A percentile compares a stretch with the other conserved stretches of the same genome.
Conservation (phyloP, 2,329 filamentous ascomycete genomes). For the Aureobasidium melanogenum region DNA sequence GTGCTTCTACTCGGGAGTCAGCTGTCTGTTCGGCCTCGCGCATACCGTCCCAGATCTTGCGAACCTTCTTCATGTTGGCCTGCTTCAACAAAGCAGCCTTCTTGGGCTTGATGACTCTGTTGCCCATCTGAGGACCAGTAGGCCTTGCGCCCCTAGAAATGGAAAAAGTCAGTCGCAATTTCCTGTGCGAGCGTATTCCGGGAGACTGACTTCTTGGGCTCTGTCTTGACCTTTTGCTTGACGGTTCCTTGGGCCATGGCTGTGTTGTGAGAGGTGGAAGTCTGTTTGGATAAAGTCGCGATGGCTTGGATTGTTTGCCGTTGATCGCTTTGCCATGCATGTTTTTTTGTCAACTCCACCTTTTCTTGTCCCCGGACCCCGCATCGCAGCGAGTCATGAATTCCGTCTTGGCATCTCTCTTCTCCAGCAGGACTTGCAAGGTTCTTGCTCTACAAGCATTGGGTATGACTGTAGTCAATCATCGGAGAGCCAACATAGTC, state of each 20-base stretch:
- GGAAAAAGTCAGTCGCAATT: not conserved
- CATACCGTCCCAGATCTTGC: not conserved
- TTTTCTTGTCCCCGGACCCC: not conserved
- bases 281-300: slow-evolving; percentile 1
- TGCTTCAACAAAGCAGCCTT: slow-evolving; percentile 52
- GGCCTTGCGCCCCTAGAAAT: slow-evolving; percentile 6
- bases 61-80: slow-evolving; percentile 54
- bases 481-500: too few relatives aligned
- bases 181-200: not conserved
- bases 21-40: not conserved
- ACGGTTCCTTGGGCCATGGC: slow-evolving; percentile 15
- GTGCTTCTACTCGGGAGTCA: slow-evolving; percentile 41
- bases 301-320: not conserved
- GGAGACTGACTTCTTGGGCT: slow-evolving; percentile 13
- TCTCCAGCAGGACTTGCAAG: too few relatives aligned
- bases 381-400: too few relatives aligned
- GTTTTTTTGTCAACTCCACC: not conserved
- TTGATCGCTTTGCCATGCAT: not conserved
- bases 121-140: slow-evolving; percentile 34
- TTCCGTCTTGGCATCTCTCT: not conserved
- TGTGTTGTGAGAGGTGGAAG: not conserved
- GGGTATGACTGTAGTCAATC: not conserved
- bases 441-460: not conserved
- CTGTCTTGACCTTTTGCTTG: slow-evolving; percentile 12
- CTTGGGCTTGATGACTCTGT: slow-evolving; percentile 57